A percentile compares a stretch with the other conserved stretches of the same genome.
phyloP scores from a whole-genome alignment of 1,284 basidiomycete species.

The Trametes sp. region DNA sequence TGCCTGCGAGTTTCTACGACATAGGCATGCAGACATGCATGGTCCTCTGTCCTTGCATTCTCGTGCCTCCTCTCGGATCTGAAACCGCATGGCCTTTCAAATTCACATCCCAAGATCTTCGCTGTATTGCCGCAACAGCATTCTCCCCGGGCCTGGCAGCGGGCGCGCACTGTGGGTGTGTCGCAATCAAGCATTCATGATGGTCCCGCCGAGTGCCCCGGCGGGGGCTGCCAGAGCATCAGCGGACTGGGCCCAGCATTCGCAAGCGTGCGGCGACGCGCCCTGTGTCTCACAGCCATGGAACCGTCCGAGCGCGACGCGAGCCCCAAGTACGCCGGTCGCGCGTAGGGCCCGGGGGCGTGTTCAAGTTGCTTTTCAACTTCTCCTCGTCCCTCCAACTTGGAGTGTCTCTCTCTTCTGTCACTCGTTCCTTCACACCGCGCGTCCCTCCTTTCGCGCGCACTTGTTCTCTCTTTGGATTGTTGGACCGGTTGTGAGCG shows the following conservation, averaged over 20 bases:
- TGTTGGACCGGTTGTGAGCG: neutral
- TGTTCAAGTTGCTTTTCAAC: neutral
- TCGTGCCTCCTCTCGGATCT: constrained; percentile 8
- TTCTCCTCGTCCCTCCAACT: no score
- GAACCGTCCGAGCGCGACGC: constrained; percentile 5
- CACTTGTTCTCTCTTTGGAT: neutral
- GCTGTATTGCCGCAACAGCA: neutral
- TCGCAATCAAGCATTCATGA: constrained; percentile 22
- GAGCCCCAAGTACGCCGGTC: constrained; percentile 13
- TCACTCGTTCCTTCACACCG: neutral
- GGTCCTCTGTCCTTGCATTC: no score
- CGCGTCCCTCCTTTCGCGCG: constrained; percentile 10
- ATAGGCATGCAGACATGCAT: neutral
- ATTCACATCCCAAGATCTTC: neutral
- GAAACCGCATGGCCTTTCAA: constrained; percentile 8
- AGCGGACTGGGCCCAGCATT: neutral
- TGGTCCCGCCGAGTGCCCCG: neutral
- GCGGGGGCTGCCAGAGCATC: neutral
- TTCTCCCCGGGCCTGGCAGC: neutral
- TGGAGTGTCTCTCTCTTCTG: no score
- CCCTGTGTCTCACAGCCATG: constrained; percentile 15
- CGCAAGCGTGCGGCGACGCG: constrained; percentile 5
- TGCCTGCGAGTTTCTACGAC: neutral
- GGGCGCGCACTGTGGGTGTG: neutral
- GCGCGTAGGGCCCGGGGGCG: neutral